Evolutionary conservation across 108 stramenopile species (phyloP), one percentile per base, ranked within the genome.

Genomic region (Cyclostephanos invisitatus): DNA sequence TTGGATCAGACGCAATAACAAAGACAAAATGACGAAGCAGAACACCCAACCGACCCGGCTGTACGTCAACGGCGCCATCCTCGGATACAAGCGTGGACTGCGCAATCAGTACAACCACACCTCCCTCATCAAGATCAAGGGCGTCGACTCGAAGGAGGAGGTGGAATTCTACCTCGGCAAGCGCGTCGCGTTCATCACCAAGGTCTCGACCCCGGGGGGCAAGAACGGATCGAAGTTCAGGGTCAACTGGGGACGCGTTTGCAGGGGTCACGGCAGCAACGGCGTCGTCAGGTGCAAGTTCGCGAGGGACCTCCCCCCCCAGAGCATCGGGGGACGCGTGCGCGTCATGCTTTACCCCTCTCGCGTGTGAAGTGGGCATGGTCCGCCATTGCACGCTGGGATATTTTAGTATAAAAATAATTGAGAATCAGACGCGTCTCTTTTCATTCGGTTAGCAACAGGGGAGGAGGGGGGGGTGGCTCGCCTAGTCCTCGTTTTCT

Each of bases 211-310:
- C 56, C 51, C 68, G 17, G 80, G 85, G 37, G 83, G 81, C 47
- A 92, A 88, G 83, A 85, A 86, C 61, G 95, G 90, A 68, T 90
- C 89, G 71, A 97, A 98, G 82, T 98, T 96, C 92, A 87, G 98
- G 63, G 97, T 97, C 55, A 97, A 96, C 69, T 99, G 99, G 99
- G 99, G 99, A 59, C 94, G 93, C 73, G 97, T 99, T 56, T 91
- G 84, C 84, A 88, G 98, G 37, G 83, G 91, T 27, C 99, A 99
- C 70, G 99, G 99, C 62, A 87, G 88, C 82, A 97, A 96, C 77
- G 99, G 99, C 37, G 97, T 97, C 18, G 97, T 99, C 56, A 92
- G 94, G 71, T 98, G 97, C 85, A 97, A 97, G 88, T 99, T 99
- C 89, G 72, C 88, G 59, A 82, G 92, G 67, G 96, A 98, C 72